Conservation (phyloP, 2,329 filamentous ascomycete species). For the Fusarium nelsonii region DNA sequence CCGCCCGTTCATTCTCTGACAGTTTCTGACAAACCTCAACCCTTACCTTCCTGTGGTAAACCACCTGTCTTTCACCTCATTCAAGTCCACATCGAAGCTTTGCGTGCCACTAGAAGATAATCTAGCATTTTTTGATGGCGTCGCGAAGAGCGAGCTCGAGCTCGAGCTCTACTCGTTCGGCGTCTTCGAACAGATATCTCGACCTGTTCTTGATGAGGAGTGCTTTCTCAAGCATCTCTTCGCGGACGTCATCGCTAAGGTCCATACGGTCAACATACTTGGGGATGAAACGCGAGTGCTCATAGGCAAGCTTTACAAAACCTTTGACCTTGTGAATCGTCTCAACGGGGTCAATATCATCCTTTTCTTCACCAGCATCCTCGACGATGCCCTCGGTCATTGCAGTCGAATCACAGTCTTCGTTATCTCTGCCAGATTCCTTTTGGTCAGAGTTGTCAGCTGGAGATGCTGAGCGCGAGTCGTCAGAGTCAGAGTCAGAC, state of each 20-base stretch:
- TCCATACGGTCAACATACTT: not conserved
- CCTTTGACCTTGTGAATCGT: not conserved
- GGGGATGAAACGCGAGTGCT: too few species aligned
- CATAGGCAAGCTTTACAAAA: too few species aligned
- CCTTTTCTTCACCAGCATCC: not conserved
- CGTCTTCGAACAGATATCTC: too few species aligned
- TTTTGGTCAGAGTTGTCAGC: too few species aligned
- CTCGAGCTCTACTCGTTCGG: too few species aligned
- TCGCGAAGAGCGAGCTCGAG: too few species aligned
- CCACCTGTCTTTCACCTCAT: not conserved
- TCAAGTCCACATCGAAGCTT: not conserved
- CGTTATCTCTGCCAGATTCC: too few species aligned
- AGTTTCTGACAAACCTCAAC: not conserved
- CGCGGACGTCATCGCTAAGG: not conserved
- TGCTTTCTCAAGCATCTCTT: not conserved
- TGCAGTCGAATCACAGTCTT: too few species aligned
- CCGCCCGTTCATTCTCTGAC: not conserved
- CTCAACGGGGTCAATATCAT: not conserved
- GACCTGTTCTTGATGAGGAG: not conserved
- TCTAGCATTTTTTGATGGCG: too few species aligned
- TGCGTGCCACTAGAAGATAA: too few species aligned
- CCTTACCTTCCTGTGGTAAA: not conserved
- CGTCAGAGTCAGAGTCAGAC: too few species aligned
- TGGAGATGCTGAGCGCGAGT: too few species aligned
- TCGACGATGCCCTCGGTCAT: not conserved